Conservation (phyloP, 306 rosid genomes). For the Dalbergia oliveri region DNA sequence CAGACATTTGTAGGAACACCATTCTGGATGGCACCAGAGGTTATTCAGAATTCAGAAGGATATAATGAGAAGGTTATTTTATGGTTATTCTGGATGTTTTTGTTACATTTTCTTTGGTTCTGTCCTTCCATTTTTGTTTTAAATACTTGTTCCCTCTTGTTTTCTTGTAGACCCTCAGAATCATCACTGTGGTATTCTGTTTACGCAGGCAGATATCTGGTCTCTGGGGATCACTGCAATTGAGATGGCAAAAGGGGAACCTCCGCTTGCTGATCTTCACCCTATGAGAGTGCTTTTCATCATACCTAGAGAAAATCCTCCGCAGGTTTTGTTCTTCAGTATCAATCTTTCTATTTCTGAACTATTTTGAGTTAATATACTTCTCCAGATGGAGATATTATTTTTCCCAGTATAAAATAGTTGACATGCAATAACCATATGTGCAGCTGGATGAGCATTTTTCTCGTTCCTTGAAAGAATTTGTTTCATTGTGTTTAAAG, state of each 20-base stretch:
- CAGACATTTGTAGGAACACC: slow-evolving; percentile 99
- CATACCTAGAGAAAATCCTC: slow-evolving; percentile 98
- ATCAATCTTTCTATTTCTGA: slow-evolving; percentile 31
- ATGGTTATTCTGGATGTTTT: slow-evolving; percentile 30
- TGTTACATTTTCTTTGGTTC: slow-evolving; percentile 30
- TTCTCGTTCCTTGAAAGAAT: slow-evolving; percentile 95
- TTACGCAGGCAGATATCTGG: slow-evolving; percentile 98
- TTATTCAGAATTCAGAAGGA: slow-evolving; percentile 96
- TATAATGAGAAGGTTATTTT: slow-evolving; percentile 92
- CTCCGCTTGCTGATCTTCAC: slow-evolving; percentile 98
- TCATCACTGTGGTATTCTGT: slow-evolving; percentile 50
- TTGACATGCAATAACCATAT: slow-evolving; percentile 46
- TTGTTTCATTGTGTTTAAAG: slow-evolving; percentile 91
- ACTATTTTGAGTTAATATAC: slow-evolving; percentile 27
- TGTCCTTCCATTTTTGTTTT: slow-evolving; percentile 33
- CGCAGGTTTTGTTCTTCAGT: slow-evolving; percentile 70
- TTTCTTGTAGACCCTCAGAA: slow-evolving; percentile 33
- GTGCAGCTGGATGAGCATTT: slow-evolving; percentile 98
- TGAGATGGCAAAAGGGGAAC: slow-evolving; percentile 99
- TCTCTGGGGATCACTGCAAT: slow-evolving; percentile 97
- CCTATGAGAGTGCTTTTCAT: slow-evolving; percentile 99
- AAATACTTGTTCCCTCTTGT: slow-evolving; percentile 16
- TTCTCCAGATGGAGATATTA: slow-evolving; percentile 34
- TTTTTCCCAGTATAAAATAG: slow-evolving; percentile 28
- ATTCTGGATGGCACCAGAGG: slow-evolving; percentile 99